Conservation (phyloP, 768 basidiomycete species). For the Asterophora parasitica region DNA sequence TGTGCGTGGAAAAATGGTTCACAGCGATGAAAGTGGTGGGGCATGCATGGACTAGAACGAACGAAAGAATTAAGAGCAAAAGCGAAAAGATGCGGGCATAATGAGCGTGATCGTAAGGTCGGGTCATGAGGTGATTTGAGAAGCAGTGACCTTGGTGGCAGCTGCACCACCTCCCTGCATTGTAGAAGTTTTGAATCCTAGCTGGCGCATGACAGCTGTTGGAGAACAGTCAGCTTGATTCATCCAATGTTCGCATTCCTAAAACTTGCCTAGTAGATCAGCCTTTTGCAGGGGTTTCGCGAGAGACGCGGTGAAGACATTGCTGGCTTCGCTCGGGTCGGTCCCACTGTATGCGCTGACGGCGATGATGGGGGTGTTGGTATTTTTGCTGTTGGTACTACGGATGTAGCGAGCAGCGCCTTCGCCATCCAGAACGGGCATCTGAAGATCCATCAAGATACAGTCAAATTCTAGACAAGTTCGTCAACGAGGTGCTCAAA, state of each 20-base stretch:
- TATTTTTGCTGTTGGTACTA: constrained; percentile 93
- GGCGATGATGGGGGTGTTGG: constrained; percentile 87
- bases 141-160: constrained; percentile 48
- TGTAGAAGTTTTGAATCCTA: constrained; percentile 87
- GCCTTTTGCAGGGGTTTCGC: constrained; percentile 88
- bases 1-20: constrained; percentile 31
- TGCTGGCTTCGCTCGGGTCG: constrained; percentile 59
- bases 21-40: constrained; percentile 27
- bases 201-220: constrained; percentile 65
- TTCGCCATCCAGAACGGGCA: constrained; percentile 95
- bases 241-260: background rate
- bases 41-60: constrained; percentile 28
- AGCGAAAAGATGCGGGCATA: constrained; percentile 18
- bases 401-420: constrained; percentile 96
- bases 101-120: constrained; percentile 20
- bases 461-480: constrained; percentile 78
- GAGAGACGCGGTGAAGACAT: constrained; percentile 75
- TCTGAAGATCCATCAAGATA: constrained; percentile 92
- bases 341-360: constrained; percentile 82
- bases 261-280: constrained; percentile 58
- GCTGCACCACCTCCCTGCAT: constrained; percentile 47
- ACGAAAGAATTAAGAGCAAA: constrained; percentile 14
- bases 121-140: constrained; percentile 33
- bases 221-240: constrained; percentile 7
- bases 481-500: constrained; percentile 16